Conservation (phyloP, 371 early-diverging fungal genomes). For the Saksenaea vasiformis region DNA sequence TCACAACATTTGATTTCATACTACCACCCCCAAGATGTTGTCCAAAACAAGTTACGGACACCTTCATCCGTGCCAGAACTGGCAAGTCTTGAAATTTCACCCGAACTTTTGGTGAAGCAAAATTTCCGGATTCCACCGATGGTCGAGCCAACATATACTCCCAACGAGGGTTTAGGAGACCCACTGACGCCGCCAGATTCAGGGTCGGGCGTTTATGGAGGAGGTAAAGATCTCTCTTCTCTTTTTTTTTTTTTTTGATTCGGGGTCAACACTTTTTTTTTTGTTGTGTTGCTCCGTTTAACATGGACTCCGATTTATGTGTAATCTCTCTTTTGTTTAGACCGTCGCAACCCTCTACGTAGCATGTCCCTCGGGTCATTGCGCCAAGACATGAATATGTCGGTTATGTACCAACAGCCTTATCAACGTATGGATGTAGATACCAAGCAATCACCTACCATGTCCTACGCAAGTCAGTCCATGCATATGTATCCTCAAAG, state of each 20-base stretch:
- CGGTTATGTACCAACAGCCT: background rate
- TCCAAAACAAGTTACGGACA: conserved; percentile 56
- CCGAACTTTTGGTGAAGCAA: conserved; percentile 50
- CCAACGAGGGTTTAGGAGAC: conserved; percentile 6
- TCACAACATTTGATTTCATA: conserved; percentile 86
- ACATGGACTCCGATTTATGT: conserved; percentile 7
- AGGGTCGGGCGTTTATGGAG: conserved; percentile 2
- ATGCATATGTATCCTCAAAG: conserved; percentile 9
- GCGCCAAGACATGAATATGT: conserved; percentile 12
- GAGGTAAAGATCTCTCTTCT: background rate
- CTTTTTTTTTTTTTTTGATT: conserved; percentile 5
- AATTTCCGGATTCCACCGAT: conserved; percentile 57
- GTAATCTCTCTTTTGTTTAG: conserved; percentile 12
- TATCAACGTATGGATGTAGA: conserved; percentile 11
- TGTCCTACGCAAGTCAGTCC: conserved; percentile 16
- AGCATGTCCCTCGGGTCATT: conserved; percentile 42
- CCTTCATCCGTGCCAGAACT: conserved; percentile 57
- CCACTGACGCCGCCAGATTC: conserved; percentile 27
- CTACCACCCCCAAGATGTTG: conserved; percentile 76
- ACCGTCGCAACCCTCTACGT: conserved; percentile 33
- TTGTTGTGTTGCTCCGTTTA: conserved; percentile 8
- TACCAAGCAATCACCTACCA: conserved; percentile 13
- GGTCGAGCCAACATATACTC: conserved; percentile 41
- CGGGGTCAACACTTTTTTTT: background rate
- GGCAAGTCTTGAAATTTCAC: conserved; percentile 57